Evolutionary conservation across 306 rosid genomes (phyloP).

Genomic region (Corylus avellana): DNA sequence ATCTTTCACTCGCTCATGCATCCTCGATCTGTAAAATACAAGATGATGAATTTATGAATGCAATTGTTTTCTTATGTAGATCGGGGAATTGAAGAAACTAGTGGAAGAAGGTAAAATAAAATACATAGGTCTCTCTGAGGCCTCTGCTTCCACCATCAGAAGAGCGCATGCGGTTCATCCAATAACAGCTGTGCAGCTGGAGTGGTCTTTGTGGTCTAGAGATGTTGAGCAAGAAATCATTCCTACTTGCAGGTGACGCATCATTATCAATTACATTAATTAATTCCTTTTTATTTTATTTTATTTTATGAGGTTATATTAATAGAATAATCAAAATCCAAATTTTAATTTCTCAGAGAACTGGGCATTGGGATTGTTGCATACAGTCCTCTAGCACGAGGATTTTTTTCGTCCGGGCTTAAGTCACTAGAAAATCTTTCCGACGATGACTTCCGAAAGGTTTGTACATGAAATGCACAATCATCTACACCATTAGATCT

Average conservation of each 20-base stretch:
- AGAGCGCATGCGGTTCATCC: conserved; percentile 82
- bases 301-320: no score
- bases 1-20: no score
- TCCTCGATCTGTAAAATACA: no score
- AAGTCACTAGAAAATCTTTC: conserved; percentile 35
- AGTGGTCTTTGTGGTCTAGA: conserved; percentile 65
- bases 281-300: no score
- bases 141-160: conserved; percentile 69
- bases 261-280: not conserved
- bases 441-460: conserved; percentile 46
- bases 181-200: conserved; percentile 60
- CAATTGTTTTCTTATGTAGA: conserved; percentile 22
- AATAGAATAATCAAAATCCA: not conserved
- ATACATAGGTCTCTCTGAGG: conserved; percentile 67
- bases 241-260: conserved; percentile 59
- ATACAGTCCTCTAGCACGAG: conserved; percentile 68
- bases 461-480: conserved; percentile 11
- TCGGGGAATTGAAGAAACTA: conserved; percentile 67
- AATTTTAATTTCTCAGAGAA: conserved; percentile 32
- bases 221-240: conserved; percentile 58
- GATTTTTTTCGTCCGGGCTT: conserved; percentile 57
- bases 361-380: conserved; percentile 69
- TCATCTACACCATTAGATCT: no score
- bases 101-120: conserved; percentile 67
- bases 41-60: no score